phyloP scores from a whole-genome alignment of 1,139 yeast genomes.

The Blastobotrys petasosporus region DNA sequence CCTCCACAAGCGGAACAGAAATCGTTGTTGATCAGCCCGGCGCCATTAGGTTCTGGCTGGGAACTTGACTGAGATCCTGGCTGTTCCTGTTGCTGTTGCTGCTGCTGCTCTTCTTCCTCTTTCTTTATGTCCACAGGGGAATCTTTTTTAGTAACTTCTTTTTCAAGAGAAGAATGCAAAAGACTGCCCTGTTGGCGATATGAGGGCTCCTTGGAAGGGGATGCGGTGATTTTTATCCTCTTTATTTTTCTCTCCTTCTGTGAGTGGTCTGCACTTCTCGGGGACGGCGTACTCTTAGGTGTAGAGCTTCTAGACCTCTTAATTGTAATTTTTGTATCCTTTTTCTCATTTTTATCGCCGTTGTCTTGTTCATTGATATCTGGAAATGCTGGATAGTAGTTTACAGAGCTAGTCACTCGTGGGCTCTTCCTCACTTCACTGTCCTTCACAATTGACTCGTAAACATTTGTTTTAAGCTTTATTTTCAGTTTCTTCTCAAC shows the following conservation, averaged over 20 bases:
- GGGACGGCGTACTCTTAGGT: background rate
- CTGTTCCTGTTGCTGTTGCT: background rate
- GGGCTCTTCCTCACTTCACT: conserved; percentile 8
- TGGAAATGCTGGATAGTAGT: conserved; percentile 6
- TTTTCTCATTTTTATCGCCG: background rate
- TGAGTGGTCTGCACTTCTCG: background rate
- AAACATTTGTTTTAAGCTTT: conserved; percentile 35
- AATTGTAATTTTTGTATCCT: background rate
- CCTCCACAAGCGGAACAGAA: conserved; percentile 86
- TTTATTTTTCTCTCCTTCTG: background rate
- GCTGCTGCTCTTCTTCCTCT: background rate
- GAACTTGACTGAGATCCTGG: background rate
- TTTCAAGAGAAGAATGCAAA: background rate
- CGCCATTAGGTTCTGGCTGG: background rate
- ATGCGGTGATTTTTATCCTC: conserved; percentile 5
- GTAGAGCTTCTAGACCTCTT: conserved; percentile 7
- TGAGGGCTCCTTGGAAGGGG: background rate
- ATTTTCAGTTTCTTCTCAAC: conserved; percentile 24
- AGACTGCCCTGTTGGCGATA: no score
- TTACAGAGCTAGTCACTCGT: background rate
- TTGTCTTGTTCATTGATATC: background rate
- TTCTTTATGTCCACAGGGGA: background rate
- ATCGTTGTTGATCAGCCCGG: conserved; percentile 57
- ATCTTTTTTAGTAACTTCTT: background rate
- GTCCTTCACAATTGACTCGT: conserved; percentile 28